These are phyloP conservation scores for Paramecium pentaurelia DNA, from an alignment of 73 alveolate species.

Conservation along the genomic window DNA sequence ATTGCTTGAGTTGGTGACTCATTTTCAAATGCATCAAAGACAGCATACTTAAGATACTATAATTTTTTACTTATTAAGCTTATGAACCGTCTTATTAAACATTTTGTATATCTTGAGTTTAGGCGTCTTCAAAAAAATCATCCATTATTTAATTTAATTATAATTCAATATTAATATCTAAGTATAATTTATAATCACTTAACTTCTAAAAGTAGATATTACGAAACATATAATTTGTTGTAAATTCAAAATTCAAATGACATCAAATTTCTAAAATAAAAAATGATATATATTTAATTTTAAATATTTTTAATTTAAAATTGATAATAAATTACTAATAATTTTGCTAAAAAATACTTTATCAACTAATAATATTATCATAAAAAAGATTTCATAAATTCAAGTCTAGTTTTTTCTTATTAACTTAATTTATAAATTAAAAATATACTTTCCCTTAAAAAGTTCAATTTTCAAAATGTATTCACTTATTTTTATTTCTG, in stretches of 20 bases:
- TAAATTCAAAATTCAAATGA: neutral
- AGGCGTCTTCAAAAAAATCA: neutral
- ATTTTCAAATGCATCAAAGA: neutral
- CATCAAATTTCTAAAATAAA: too few relatives aligned
- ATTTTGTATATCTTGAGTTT: neutral
- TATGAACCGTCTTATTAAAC: neutral
- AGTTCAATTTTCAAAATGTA: constrained; percentile 38
- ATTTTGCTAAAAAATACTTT: neutral
- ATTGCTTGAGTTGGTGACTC: neutral
- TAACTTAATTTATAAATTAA: neutral
- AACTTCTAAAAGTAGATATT: neutral
- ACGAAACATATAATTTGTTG: neutral
- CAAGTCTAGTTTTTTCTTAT: neutral
- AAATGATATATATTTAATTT: too few relatives aligned
- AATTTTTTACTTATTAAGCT: neutral
- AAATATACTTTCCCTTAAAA: neutral
- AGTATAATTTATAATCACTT: neutral
- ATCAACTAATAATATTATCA: neutral
- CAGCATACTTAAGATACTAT: neutral
- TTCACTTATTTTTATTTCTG: constrained; percentile 54
- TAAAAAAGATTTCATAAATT: neutral
- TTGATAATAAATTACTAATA: neutral
- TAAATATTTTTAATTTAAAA: too few relatives aligned
- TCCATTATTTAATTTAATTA: neutral
- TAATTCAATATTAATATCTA: neutral